phyloP scores from a whole-genome alignment of 2,329 filamentous ascomycete genomes.

The Paecilomyces fulvus region DNA sequence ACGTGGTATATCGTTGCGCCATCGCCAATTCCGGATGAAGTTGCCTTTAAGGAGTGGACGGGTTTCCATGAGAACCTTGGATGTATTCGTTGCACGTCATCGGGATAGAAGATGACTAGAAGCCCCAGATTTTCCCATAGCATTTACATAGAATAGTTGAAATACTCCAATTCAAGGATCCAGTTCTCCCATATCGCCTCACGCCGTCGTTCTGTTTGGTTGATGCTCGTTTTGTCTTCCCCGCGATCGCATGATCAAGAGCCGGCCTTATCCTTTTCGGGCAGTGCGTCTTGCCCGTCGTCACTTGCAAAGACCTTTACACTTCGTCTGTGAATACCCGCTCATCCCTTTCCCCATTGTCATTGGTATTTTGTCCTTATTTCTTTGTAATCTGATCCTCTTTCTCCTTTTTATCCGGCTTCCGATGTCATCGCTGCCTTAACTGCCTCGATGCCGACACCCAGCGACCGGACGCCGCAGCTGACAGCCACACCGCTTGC shows the following conservation, averaged over 20 bases:
- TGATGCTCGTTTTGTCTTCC: conserved; percentile 15
- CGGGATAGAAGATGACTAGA: not conserved
- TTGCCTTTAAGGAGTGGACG: too few species aligned
- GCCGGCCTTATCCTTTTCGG: conserved; percentile 12
- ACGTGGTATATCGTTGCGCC: not conserved
- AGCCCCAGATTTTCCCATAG: too few species aligned
- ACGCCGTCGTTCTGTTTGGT: not conserved
- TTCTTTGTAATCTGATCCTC: conserved; percentile 7
- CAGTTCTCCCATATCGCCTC: not conserved
- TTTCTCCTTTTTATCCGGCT: conserved; percentile 19
- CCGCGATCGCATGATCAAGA: conserved; percentile 32
- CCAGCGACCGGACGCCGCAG: conserved; percentile 35
- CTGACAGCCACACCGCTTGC: conserved; percentile 35
- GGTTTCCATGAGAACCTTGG: not conserved
- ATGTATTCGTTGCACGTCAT: not conserved
- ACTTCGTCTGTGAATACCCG: conserved; percentile 2
- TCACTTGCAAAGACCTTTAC: conserved; percentile 4
- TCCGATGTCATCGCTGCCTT: conserved; percentile 29
- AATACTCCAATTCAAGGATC: too few species aligned
- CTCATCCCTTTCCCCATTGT: conserved; percentile 6
- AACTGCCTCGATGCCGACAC: conserved; percentile 43
- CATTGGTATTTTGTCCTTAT: conserved; percentile 2
- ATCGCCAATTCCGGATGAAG: not conserved
- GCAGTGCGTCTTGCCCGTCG: conserved; percentile 10
- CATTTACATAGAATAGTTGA: too few species aligned